phyloP scores from a whole-genome alignment of 805 yeast genomes.

The Candida namnaoensis region DNA sequence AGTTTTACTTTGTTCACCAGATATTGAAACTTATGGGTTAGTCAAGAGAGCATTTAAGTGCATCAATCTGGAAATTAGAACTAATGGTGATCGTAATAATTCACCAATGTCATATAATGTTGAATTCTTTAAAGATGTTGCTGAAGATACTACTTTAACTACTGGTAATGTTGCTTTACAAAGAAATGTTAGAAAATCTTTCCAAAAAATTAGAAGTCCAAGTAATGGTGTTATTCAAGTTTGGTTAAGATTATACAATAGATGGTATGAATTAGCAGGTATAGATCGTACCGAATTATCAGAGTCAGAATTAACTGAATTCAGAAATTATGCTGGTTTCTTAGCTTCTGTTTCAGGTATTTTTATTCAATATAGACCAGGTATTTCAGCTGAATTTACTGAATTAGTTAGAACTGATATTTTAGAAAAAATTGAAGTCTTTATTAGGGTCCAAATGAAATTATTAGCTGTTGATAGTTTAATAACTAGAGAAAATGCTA shows the following conservation, averaged over 20 bases:
- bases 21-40: slow-evolving; percentile 37
- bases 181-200: slow-evolving; percentile 44
- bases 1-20: slow-evolving; percentile 42
- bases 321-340: slow-evolving; percentile 65
- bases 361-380: slow-evolving; percentile 28
- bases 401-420: slow-evolving; percentile 21
- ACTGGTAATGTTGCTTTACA: slow-evolving; percentile 72
- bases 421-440: slow-evolving; percentile 30
- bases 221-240: slow-evolving; percentile 27
- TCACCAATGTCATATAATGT: slow-evolving; percentile 19
- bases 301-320: slow-evolving; percentile 32
- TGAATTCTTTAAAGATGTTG: slow-evolving; percentile 32
- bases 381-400: slow-evolving; percentile 1
- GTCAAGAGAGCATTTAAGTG: slow-evolving; percentile 32
- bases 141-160: slow-evolving; percentile 46
- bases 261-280: slow-evolving; percentile 30
- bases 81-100: slow-evolving; percentile 16
- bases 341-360: slow-evolving; percentile 65
- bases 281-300: slow-evolving; percentile 15
- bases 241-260: slow-evolving; percentile 37
- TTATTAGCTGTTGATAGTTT: slow-evolving; percentile 40
- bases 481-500: slow-evolving; percentile 55
- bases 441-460: slow-evolving; percentile 40
- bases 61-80: slow-evolving; percentile 15
- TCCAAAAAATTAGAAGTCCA: slow-evolving; percentile 19